Conservation (phyloP, 345 rosid species). For the Lagerstroemia speciosa region DNA sequence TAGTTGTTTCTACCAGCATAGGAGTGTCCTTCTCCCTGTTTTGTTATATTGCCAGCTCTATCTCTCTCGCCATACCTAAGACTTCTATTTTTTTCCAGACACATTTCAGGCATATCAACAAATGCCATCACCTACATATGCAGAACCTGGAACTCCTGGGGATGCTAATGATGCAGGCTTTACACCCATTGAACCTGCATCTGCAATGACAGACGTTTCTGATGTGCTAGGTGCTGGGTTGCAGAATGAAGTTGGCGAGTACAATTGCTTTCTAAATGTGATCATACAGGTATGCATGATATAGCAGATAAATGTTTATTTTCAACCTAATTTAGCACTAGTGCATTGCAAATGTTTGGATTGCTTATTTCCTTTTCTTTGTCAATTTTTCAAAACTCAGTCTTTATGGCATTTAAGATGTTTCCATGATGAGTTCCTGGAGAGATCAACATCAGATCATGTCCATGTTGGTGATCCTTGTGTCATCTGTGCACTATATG, state of each 20-base stretch:
- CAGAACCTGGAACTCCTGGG: constrained; percentile 17
- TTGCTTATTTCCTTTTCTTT: background rate
- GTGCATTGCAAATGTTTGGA: too few species aligned
- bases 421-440: constrained; percentile 71
- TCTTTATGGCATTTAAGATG: constrained; percentile 84
- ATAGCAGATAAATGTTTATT: background rate
- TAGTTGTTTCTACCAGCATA: too few species aligned
- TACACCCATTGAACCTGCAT: constrained; percentile 24
- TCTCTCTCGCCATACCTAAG: background rate
- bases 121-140: constrained; percentile 23
- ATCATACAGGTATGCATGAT: constrained; percentile 71
- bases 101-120: constrained; percentile 48
- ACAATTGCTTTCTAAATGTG: constrained; percentile 92
- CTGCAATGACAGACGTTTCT: constrained; percentile 22
- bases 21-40: too few species aligned
- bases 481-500: constrained; percentile 74
- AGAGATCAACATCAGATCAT: constrained; percentile 60
- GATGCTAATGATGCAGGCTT: constrained; percentile 22
- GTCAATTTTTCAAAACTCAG: constrained; percentile 30
- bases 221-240: constrained; percentile 69
- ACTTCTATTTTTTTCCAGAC: constrained; percentile 27
- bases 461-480: constrained; percentile 91
- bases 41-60: background rate
- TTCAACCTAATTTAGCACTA: too few species aligned
- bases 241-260: constrained; percentile 90